phyloP scores from a whole-genome alignment of 1,284 basidiomycete species.

The Fereydounia khargensis region DNA sequence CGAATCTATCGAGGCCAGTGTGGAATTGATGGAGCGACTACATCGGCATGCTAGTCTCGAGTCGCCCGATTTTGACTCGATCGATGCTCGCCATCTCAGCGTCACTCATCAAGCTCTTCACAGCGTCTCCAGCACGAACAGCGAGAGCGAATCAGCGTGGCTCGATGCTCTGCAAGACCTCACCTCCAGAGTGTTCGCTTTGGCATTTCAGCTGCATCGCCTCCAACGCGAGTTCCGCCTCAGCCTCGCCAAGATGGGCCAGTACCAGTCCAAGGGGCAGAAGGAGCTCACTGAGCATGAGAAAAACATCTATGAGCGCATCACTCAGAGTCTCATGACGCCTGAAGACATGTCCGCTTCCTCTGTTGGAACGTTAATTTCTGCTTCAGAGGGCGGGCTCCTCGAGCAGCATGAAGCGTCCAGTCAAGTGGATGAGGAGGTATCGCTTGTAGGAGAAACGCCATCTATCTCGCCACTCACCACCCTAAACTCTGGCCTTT shows the following conservation, averaged over 20 bases:
- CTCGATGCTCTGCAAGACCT: neutral
- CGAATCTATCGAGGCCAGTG: neutral
- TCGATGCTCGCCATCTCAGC: neutral
- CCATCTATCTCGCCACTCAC: constrained; percentile 11
- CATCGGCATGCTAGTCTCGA: too few species aligned
- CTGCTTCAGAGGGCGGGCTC: too few species aligned
- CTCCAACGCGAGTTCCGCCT: constrained; percentile 8
- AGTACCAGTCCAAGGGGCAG: constrained; percentile 22
- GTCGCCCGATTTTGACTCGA: too few species aligned
- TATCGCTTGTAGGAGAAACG: too few species aligned
- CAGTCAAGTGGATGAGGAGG: too few species aligned
- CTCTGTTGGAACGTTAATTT: too few species aligned
- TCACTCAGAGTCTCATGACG: constrained; percentile 2
- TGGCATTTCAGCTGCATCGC: neutral
- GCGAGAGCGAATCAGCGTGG: neutral
- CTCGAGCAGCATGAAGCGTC: too few species aligned
- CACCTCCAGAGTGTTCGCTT: neutral
- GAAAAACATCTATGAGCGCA: constrained; percentile 17
- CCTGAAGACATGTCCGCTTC: too few species aligned
- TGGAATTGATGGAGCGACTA: too few species aligned
- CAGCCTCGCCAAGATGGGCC: constrained; percentile 3
- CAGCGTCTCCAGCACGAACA: neutral
- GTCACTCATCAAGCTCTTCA: neutral
- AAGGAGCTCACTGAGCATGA: constrained; percentile 19
- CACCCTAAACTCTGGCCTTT: constrained; percentile 24